These are phyloP conservation scores for Scytalidium sp. DNA, from an alignment of 2,329 filamentous ascomycete species.

Conservation along the genomic window DNA sequence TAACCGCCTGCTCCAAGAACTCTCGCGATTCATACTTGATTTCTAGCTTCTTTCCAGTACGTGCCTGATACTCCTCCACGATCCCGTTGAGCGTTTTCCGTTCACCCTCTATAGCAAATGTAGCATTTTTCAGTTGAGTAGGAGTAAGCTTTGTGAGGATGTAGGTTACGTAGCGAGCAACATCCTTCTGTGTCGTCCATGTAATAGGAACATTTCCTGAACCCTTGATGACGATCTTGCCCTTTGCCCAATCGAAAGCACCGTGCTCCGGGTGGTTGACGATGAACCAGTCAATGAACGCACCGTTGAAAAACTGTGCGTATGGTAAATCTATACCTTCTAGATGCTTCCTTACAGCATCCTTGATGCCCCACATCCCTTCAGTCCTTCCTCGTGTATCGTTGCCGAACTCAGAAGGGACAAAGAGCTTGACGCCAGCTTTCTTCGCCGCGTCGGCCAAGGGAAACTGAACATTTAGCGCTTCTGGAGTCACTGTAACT, in stretches of 20 bases:
- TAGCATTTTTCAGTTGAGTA: background rate
- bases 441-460: conserved; percentile 45
- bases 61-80: background rate
- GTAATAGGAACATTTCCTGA: background rate
- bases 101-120: conserved; percentile 1
- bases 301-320: background rate
- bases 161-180: background rate
- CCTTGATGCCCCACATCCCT: conserved; percentile 37
- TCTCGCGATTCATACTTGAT: background rate
- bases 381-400: conserved; percentile 25
- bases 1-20: background rate
- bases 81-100: conserved; percentile 1
- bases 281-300: background rate
- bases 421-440: conserved; percentile 48
- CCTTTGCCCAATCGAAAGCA: background rate
- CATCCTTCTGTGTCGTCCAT: background rate
- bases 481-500: conserved; percentile 33
- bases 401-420: conserved; percentile 44
- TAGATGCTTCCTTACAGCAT: conserved; percentile 2
- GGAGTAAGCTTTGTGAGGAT: background rate
- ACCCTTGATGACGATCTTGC: background rate
- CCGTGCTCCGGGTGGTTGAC: background rate
- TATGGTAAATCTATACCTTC: background rate
- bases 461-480: conserved; percentile 34
- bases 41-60: background rate